Percentiles rank a stretch among this genome's conserved stretches.
Evolutionary conservation across 129 eudicot species (phyloP).

Genomic region (Chrysanthemum makinoi): DNA sequence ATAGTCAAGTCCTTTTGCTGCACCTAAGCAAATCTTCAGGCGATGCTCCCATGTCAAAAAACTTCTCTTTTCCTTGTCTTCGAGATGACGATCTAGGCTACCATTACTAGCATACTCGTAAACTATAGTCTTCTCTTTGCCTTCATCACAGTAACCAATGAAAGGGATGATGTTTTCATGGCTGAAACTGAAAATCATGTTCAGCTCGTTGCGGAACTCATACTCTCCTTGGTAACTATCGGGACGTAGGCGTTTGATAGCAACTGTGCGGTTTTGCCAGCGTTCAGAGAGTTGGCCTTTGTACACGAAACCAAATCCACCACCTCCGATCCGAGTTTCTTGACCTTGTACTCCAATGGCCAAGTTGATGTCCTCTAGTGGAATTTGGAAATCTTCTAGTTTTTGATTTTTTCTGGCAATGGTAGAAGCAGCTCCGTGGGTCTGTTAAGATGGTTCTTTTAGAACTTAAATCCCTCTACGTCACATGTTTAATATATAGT

Average conservation of each 20-base stretch:
- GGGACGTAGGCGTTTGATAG: background rate
- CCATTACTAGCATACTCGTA: background rate
- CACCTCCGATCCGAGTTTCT: background rate
- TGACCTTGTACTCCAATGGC: background rate
- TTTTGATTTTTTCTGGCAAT: background rate
- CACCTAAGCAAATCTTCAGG: too few species aligned
- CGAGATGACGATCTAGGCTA: background rate
- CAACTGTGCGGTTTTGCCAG: background rate
- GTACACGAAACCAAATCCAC: background rate
- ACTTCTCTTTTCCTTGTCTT: too few species aligned
- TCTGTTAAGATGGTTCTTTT: background rate
- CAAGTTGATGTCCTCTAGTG: background rate
- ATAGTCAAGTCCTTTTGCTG: too few species aligned
- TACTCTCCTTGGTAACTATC: background rate
- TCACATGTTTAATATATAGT: too few species aligned
- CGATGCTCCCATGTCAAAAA: too few species aligned
- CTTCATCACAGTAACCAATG: background rate
- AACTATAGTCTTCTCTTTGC: background rate
- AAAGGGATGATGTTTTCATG: background rate
- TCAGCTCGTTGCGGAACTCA: background rate
- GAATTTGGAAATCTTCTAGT: background rate
- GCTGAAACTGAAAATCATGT: background rate
- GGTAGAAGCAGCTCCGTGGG: background rate
- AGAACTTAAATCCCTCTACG: too few species aligned
- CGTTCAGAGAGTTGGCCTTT: background rate